phyloP scores from a whole-genome alignment of 768 basidiomycete genomes.

The Tulasnella sp. region DNA sequence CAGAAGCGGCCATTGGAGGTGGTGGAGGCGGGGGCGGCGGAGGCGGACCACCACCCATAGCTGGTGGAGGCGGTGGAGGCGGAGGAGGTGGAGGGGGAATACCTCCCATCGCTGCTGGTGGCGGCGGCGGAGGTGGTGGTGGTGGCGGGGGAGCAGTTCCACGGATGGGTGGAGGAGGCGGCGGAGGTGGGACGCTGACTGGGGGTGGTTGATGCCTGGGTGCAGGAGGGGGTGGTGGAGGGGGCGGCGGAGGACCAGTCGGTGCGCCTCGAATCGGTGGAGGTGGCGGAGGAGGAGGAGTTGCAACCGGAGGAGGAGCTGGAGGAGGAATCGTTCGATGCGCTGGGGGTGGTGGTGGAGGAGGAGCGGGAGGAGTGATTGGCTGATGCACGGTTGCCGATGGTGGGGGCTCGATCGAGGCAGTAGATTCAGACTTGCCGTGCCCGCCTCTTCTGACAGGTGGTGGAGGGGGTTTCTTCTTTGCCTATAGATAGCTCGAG shows the following conservation, averaged over 20 bases:
- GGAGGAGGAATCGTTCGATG: conserved; percentile 28
- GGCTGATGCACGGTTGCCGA: conserved; percentile 25
- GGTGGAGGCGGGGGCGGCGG: conserved; percentile 30
- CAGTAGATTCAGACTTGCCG: conserved; percentile 1
- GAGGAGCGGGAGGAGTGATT: conserved; percentile 33
- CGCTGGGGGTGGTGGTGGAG: conserved; percentile 30
- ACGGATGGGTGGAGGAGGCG: conserved; percentile 39
- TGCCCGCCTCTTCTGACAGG: conserved; percentile 21
- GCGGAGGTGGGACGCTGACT: conserved; percentile 33
- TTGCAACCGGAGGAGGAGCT: conserved; percentile 36
- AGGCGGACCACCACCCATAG: conserved; percentile 20
- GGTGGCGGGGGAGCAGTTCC: conserved; percentile 30
- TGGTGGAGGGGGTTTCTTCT: conserved; percentile 25
- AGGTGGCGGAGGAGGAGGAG: conserved; percentile 39
- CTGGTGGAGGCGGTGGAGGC: conserved; percentile 22
- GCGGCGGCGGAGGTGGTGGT: conserved; percentile 40
- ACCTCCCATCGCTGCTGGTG: conserved; percentile 28
- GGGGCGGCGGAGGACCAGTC: conserved; percentile 32
- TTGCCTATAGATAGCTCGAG: neutral
- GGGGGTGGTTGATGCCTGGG: conserved; percentile 17
- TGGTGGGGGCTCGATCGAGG: conserved; percentile 24
- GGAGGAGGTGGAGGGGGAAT: conserved; percentile 38
- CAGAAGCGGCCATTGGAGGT: conserved; percentile 29
- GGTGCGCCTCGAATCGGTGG: conserved; percentile 24
- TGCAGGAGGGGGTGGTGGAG: conserved; percentile 27